Base-by-base conservation (phyloP, 306 rosid genomes). In the Cotoneaster glaucophyllus region DNA sequence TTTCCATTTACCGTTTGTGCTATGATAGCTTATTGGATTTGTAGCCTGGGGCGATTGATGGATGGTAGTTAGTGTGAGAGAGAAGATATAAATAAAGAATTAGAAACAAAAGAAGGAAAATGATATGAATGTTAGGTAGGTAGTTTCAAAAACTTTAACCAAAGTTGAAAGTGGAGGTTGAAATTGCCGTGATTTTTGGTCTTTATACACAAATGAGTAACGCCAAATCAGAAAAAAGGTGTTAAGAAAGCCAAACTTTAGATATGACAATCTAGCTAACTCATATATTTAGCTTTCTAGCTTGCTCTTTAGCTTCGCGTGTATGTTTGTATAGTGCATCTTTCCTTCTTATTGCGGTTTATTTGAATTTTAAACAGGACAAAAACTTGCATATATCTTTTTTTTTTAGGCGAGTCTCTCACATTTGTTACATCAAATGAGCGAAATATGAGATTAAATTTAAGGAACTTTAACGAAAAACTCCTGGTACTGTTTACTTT, bases 21-120 rank as follows among this genome's bases (percentile, higher is more conserved):
- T 50, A 50, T 50, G 13, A 14, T 25, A 79, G 54, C 19, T 26
- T 37, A n/a, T 74, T 18, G 18, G 50, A 29, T 19, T 63, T 48
- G n/a, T 54, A 66, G 61, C 29, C 37, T 50, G 39, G 19, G 72
- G 31, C 19, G 11, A 28, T 76, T 43, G 7, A 43, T 21, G 57
- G 65, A 19, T 19, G 70, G 50, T 61, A 8, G 77, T 73, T 77
- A 22, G 81, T 67, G 72, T 72, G 78, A 58, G 69, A 10, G 57
- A n/a, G 62, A 82, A 82, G 75, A 71, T 26, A 21, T 50, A 18
- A 21, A 43, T 18, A 64, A 31, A 64, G 14, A 64, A 64, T 64
- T 31, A 8, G 44, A 31, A 17, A 66, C 5, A 28, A 50, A 50
- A 8, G 32, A 13, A 19, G 11, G 28, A 59, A 69, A 41, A 61